phyloP scores from a whole-genome alignment of 2,329 filamentous ascomycete species.

The Blastomyces parvus region DNA sequence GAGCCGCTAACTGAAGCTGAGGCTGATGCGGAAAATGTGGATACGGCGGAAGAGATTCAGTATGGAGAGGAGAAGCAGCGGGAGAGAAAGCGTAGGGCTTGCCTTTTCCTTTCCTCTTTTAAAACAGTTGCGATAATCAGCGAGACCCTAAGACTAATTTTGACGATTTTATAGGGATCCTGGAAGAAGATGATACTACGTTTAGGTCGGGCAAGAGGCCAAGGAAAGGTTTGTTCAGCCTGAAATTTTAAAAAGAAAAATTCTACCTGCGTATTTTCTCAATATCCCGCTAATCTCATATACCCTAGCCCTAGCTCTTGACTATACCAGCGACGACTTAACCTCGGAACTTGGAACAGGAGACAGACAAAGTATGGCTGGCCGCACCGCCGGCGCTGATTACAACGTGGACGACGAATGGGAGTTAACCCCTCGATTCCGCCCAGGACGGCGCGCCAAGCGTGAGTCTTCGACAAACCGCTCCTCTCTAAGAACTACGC shows the following conservation, averaged over 20 bases:
- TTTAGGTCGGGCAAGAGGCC: slow-evolving; percentile 36
- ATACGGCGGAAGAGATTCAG: slow-evolving; percentile 40
- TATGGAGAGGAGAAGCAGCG: slow-evolving; percentile 42
- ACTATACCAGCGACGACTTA: slow-evolving; percentile 1
- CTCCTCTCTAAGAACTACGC: slow-evolving; percentile 24
- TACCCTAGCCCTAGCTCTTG: not conserved
- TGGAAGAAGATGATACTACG: slow-evolving; percentile 41
- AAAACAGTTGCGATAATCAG: not conserved
- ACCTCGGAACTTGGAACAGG: slow-evolving; percentile 11
- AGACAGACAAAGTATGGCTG: slow-evolving; percentile 14
- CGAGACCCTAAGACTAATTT: slow-evolving; percentile 9
- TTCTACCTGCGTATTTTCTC: not conserved
- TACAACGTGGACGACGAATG: not conserved
- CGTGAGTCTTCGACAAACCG: slow-evolving; percentile 30
- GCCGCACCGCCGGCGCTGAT: not conserved
- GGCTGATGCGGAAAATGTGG: slow-evolving; percentile 43
- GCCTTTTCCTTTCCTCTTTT: not conserved
- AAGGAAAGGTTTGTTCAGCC: slow-evolving; percentile 31
- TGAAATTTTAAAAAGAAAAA: not conserved
- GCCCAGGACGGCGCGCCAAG: slow-evolving; percentile 21
- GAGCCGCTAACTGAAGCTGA: slow-evolving; percentile 41
- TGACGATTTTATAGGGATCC: slow-evolving; percentile 28
- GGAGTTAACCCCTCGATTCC: not conserved
- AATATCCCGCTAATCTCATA: not conserved
- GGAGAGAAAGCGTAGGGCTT: slow-evolving; percentile 37